phyloP scores from a whole-genome alignment of 805 yeast genomes.

The Ogataea paraovalis region DNA sequence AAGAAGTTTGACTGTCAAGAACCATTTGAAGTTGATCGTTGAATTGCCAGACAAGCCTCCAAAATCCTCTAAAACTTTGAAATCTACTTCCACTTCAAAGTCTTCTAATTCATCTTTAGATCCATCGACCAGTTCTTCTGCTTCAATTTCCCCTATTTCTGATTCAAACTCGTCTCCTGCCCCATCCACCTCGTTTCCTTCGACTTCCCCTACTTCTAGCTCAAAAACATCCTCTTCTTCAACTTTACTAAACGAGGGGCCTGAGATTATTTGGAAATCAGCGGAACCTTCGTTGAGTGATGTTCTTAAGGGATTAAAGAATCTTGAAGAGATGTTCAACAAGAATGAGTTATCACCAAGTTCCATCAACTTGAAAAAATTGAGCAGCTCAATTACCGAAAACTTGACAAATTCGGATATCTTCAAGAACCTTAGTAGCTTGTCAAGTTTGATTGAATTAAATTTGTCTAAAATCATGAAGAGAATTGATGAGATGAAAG shows the following conservation, averaged over 20 bases:
- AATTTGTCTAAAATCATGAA: conserved; percentile 17
- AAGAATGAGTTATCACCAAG: conserved; percentile 5
- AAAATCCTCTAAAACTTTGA: conserved; percentile 1
- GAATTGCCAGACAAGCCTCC: background rate
- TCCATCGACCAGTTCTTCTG: background rate
- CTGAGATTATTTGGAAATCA: background rate
- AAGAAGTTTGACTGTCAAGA: conserved; percentile 47
- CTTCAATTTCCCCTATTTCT: background rate
- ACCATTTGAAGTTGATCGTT: conserved; percentile 35
- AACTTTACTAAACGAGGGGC: background rate
- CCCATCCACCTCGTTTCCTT: too few relatives aligned
- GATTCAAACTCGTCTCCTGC: too few relatives aligned
- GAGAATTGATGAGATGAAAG: conserved; percentile 17
- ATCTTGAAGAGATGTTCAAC: conserved; percentile 14
- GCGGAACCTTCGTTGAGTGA: conserved; percentile 8
- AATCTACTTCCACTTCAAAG: background rate
- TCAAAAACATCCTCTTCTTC: background rate
- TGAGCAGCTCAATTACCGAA: conserved; percentile 19
- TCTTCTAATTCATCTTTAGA: too few relatives aligned
- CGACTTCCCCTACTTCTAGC: too few relatives aligned
- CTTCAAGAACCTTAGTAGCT: conserved; percentile 13
- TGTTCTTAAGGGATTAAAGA: conserved; percentile 9
- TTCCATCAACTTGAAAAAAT: conserved; percentile 10
- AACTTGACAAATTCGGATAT: conserved; percentile 20
- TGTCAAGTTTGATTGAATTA: conserved; percentile 18